Conservation (phyloP, 768 basidiomycete species). For the Panaeolus cyanescens region DNA sequence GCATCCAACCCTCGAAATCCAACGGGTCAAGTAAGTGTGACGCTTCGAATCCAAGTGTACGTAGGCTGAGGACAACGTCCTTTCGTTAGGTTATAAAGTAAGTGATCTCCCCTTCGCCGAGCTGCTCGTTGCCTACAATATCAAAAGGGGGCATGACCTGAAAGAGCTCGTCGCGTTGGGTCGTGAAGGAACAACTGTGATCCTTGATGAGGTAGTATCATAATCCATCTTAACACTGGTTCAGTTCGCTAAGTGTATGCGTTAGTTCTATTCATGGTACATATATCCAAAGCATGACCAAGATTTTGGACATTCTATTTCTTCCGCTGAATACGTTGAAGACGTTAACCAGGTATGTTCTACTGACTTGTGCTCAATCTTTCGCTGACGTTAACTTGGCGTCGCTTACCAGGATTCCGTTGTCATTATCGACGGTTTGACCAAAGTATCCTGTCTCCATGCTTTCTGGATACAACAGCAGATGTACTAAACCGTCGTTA, state of each 20-base stretch:
- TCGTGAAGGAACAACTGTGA: constrained; percentile 79
- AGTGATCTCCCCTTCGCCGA: constrained; percentile 9
- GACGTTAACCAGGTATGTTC: constrained; percentile 73
- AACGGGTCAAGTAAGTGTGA: constrained; percentile 75
- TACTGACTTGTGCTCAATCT: constrained; percentile 68
- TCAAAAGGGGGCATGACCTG: constrained; percentile 70
- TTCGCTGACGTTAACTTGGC: constrained; percentile 87
- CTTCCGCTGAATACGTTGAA: constrained; percentile 81
- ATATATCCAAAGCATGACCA: constrained; percentile 80
- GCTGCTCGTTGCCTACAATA: constrained; percentile 1
- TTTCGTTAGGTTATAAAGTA: constrained; percentile 51
- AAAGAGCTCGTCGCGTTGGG: constrained; percentile 75
- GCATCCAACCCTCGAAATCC: constrained; percentile 97
- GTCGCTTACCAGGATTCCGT: constrained; percentile 60
- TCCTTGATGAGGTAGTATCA: constrained; percentile 72
- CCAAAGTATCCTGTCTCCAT: constrained; percentile 62
- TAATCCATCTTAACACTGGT: background rate
- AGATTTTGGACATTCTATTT: constrained; percentile 77
- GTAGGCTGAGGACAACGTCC: background rate
- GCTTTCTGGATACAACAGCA: background rate
- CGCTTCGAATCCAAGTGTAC: background rate
- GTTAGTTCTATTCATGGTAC: constrained; percentile 93
- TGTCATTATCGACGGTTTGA: constrained; percentile 89
- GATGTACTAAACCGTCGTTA: background rate
- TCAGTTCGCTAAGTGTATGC: background rate